Base-by-base conservation (phyloP, 73 alveolate species). In the Symbiodinium pilosum region DNA sequence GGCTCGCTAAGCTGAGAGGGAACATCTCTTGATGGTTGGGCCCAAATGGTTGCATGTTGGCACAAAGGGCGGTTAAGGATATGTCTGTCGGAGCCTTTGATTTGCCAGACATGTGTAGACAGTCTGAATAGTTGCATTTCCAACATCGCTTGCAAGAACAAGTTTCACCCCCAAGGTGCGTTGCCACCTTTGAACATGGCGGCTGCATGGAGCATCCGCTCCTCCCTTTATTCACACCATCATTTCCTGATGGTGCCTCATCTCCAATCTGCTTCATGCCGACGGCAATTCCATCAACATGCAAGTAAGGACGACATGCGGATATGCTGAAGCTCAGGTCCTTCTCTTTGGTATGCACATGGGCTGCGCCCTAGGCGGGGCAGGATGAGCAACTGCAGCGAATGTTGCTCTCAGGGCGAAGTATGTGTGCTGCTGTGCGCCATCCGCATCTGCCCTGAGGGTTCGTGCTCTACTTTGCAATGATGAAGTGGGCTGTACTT, bases 401-500 rank as follows among this genome's bases (percentile, higher is more conserved):
- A 12, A 20, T 12, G 69, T 52, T 52, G 28, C 20, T 52, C 69
- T 9, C 20, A n/a, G n/a, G n/a, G n/a, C 43, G 41, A 21, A 39
- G 18, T 24, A 28, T n/a, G 36, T 21, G 34, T 26, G 30, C 84
- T 69, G 41, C 18, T 69, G 39, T 30, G 36, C 39, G 84, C 12
- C 14, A n/a, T 24, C 28, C 84, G 36, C 36, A 18, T 28, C 16
- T 69, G 39, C 84, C 41, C 30, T 69, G 56, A 91, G 97, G 97
- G 30, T 91, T 91, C 38, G 97, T 68, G 51, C 97, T 91, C 44
- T 91, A 91, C 97, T 91, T 91, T 26, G 97, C 44, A 11, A 91
- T 91, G 97, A 91, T 91, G 97, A 91, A 91, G 88, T 91, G 97
- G 97, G 97, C 97, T 16, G 97, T 69, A 14, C 30, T 91, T 28